Percentiles rank a stretch among this genome's conserved stretches.
Evolutionary conservation across 2,329 filamentous ascomycete genomes (phyloP).

Genomic region (Nemania diffusa): DNA sequence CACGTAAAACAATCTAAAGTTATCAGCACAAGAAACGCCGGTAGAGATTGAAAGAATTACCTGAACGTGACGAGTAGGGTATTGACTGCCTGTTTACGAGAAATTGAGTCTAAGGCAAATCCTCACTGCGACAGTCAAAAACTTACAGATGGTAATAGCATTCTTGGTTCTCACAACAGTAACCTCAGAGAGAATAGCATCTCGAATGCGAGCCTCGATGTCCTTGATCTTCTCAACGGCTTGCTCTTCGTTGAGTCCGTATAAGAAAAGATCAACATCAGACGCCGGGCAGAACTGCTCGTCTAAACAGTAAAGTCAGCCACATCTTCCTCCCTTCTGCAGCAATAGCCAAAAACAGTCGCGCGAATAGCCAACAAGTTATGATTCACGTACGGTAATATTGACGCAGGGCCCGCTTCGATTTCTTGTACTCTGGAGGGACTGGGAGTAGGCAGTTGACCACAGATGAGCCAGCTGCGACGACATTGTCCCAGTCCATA

Average conservation of each 20-base stretch:
- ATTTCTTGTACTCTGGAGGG: constrained; percentile 67
- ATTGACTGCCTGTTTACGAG: constrained; percentile 69
- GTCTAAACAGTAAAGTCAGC: constrained; percentile 32
- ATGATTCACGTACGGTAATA: constrained; percentile 84
- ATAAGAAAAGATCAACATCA: constrained; percentile 88
- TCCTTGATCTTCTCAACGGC: constrained; percentile 85
- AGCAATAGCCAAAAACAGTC: not conserved
- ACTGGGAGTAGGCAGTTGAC: constrained; percentile 81
- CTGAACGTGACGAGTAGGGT: constrained; percentile 85
- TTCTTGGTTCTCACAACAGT: constrained; percentile 88
- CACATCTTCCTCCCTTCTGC: not conserved
- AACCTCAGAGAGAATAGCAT: constrained; percentile 83
- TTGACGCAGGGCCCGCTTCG: constrained; percentile 71
- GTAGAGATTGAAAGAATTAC: not conserved
- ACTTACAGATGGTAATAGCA: constrained; percentile 77
- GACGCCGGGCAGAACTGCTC: constrained; percentile 69
- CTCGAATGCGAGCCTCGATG: constrained; percentile 79
- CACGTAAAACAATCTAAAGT: constrained; percentile 75
- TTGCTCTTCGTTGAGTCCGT: constrained; percentile 79
- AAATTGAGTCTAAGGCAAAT: constrained; percentile 6
- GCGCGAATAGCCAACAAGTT: not conserved
- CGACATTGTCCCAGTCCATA: constrained; percentile 83
- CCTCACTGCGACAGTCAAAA: not conserved
- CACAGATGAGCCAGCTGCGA: constrained; percentile 83
- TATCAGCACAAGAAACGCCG: constrained; percentile 8